Base-by-base conservation (phyloP, 441 rosid genomes). In the Gossypium davidsonii region DNA sequence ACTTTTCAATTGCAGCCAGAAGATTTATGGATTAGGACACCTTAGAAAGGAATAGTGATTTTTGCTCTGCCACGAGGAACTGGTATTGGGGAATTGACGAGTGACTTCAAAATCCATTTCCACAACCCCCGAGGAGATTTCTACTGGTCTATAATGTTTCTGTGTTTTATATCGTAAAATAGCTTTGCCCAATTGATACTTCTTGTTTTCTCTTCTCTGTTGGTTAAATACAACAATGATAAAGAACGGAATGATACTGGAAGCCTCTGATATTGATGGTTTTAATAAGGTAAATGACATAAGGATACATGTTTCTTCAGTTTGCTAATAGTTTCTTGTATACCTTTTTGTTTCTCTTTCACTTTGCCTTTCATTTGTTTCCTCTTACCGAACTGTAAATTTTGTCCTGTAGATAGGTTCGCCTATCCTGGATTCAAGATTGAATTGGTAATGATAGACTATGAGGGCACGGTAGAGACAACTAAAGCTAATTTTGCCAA, bases 51-150 rank as follows among this genome's bases (percentile, higher is more conserved):
- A 59, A 80, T 89, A 6, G 67, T 90, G 68, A 90, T 90, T 70
- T 93, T 91, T 83, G 97, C 97, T 63, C 60, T 93, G 68, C 98
- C 98, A 5, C 92, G 97, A 44, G 87, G 91, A 80, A 90, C 97
- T 67, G 98, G 97, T 78, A 86, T 93, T 42, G 80, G 94, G 58
- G 90, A 88, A 79, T 52, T 93, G 75, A 73, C 65, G 0, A 96
- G 97, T n/a, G 96, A 93, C 85, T 88, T 93, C 85, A 91, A 93
- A 82, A 80, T 93, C 79, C 91, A 85, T 34, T 93, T 93, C 73
- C 91, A 91, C 73, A 97, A 91, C 55, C 84, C 85, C 18, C 89
- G 87, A 65, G 98, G 98, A 81, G 97, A 93, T 73, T 91, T 93
- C 78, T 89, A 93, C 84, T 92, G 96, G 98, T 92, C 26, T 52